Evolutionary conservation across 129 eudicot genomes (phyloP), one percentile per base, ranked within the genome.

Genomic region (Oenanthe sinensis): DNA sequence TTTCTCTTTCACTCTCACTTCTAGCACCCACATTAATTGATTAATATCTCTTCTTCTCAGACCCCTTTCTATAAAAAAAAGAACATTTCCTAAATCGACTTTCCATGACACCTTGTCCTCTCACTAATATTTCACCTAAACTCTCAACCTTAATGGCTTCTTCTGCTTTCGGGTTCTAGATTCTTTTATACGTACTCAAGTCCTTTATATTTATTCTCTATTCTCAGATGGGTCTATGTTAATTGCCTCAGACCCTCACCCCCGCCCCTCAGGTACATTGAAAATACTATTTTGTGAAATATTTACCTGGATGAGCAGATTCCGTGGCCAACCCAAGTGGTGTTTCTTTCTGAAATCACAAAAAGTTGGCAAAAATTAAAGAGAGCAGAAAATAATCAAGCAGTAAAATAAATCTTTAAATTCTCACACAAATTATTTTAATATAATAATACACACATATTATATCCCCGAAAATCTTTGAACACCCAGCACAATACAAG

Each of bases 301-400:
- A 14, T 54, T 84, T 84, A 93, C 98, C 98, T 47, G 98, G 98
- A 88, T 93, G 98, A 81, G 98, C 98, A 5, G 98, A 93, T 82
- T 91, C 81, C 24, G 96, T 89, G 73, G 98, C 88, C 82, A 83
- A 74, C 65, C 98, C 97, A 42, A 82, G 69, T 8, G 98, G 98
- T 43, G 96, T 83, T 77, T 93, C 98, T 83, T 93, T 91, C 98
- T 93, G 93, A 86, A 84, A 84, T 58, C 19, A 30, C 36, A 6
- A n/a, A 22, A 12, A 47, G 69, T 10, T 9, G 40, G 0, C 30
- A 10, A 44, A 43, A 13, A 24, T 24, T 28, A 24, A 16, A 26
- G 33, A 26, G 55, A 14, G 39, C 4, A 74, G 13, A 74, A 20
- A 52, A 43, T 43, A 4, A 10, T n/a, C 24, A 42, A 42, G 43